Base-by-base conservation (phyloP, 768 basidiomycete species). In the Cytidiella melzeri region DNA sequence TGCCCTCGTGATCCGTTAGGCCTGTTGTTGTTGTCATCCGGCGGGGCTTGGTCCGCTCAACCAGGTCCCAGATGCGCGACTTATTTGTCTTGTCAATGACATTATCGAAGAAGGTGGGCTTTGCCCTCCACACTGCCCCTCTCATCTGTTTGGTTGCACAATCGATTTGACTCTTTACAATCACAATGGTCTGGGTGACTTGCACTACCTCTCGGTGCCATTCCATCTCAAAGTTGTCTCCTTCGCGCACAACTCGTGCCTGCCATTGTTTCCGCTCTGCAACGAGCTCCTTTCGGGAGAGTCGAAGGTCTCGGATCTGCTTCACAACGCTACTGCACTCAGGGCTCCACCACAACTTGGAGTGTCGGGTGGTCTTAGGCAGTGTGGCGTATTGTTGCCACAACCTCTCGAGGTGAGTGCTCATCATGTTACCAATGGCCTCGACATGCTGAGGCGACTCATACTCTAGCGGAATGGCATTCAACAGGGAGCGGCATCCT, bases 11-110 rank as follows among this genome's bases (percentile, higher is more conserved):
- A 23, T 46, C 43, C 2, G 40, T 37, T 9, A 51, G 44, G 13
- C 26, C 43, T 13, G 44, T 26, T 3, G 43, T 45, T 3, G 43
- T 18, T 15, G 21, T 20, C 7, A 45, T 5, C n/a, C 28, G n/a
- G n/a, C n/a, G n/a, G n/a, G n/a, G n/a, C n/a, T n/a, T n/a, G n/a
- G n/a, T n/a, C n/a, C n/a, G n/a, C n/a, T 25, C 27, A 2, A 48
- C 51, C 21, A 53, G 13, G 40, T 53, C 45, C 51, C 51, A 52
- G 4, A 52, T 43, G 7, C 51, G 45, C 2, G 45, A 47, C 11
- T 38, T 39, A 30, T 48, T 28, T 9, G 47, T 43, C 27, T 37
- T 27, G 12, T 21, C 41, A 7, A 53, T 53, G 21, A 53, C 36
- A 3, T 23, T 37, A 23, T 53, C 45, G 25, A 53, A 53, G 20